Evolutionary conservation across 768 basidiomycete species (phyloP).

Genomic region (Pisolithus sp.): DNA sequence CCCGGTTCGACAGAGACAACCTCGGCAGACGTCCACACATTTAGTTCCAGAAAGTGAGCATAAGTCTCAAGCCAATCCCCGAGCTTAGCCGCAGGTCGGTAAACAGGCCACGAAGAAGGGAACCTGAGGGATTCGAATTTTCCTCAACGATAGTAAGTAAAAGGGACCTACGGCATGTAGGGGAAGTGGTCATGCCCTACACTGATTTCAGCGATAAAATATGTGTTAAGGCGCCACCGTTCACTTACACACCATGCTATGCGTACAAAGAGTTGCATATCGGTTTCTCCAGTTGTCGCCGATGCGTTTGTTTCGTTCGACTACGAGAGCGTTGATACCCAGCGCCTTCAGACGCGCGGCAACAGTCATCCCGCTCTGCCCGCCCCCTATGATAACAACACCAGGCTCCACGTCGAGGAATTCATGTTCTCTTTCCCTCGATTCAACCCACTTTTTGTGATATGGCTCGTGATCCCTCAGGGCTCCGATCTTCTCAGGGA

Average conservation of each 20-base stretch:
- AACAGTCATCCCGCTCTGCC: constrained; percentile 59
- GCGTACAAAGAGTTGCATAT: constrained; percentile 52
- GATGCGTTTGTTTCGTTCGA: constrained; percentile 47
- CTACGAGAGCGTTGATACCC: constrained; percentile 47
- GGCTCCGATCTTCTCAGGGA: constrained; percentile 43
- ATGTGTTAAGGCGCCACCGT: neutral
- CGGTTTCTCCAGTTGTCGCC: constrained; percentile 59
- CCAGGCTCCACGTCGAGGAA: constrained; percentile 47
- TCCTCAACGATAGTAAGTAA: neutral
- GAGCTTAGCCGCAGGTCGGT: constrained; percentile 50
- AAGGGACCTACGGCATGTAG: constrained; percentile 39
- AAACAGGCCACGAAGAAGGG: constrained; percentile 51
- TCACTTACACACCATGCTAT: constrained; percentile 42
- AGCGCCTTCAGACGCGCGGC: constrained; percentile 63
- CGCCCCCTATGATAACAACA: constrained; percentile 59
- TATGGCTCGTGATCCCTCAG: constrained; percentile 38
- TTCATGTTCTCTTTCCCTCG: constrained; percentile 35
- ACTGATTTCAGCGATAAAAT: neutral
- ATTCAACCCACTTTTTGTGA: constrained; percentile 51
- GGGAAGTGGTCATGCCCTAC: constrained; percentile 51
- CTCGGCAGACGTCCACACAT: constrained; percentile 53
- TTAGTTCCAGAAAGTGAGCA: constrained; percentile 51
- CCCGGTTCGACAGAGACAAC: constrained; percentile 36
- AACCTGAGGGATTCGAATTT: constrained; percentile 31
- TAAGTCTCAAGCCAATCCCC: constrained; percentile 64